Percentiles rank a stretch among this genome's conserved stretches.
These are phyloP conservation scores for Thuja plicata DNA, from an alignment of 83 land plant genomes.

Conservation along the genomic window DNA sequence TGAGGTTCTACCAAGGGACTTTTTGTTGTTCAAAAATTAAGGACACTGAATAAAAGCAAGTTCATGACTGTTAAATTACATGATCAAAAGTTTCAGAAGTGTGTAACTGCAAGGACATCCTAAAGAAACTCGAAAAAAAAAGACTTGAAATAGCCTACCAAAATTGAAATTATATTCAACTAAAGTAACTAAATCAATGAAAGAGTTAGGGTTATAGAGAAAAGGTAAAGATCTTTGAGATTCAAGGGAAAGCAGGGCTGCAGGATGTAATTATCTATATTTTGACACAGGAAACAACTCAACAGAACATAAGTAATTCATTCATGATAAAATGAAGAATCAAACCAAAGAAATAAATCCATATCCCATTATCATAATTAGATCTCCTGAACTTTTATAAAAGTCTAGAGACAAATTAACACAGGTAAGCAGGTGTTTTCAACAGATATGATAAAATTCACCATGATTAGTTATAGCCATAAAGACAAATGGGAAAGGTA, in stretches of 20 bases:
- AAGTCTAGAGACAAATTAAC: not conserved
- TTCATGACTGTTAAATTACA: not conserved
- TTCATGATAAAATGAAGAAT: not conserved
- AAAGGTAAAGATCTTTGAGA: not conserved
- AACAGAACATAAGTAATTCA: not conserved
- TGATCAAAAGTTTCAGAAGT: not conserved
- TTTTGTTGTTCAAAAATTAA: not conserved
- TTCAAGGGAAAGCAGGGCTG: not conserved
- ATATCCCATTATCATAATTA: not conserved
- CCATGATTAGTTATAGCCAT: not conserved
- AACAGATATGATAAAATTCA: not conserved
- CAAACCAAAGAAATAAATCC: not conserved
- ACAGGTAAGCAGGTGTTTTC: not conserved
- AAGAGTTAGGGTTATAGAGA: not conserved
- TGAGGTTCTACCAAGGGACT: not conserved
- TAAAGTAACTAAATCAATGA: not conserved
- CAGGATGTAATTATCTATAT: not conserved
- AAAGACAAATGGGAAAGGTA: not conserved
- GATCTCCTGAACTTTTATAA: not conserved
- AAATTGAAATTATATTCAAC: not conserved
- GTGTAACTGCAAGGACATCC: not conserved
- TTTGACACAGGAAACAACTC: not conserved
- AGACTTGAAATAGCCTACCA: not conserved
- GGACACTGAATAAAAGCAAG: not conserved
- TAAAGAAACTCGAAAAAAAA: not conserved